phyloP scores from a whole-genome alignment of 305 asterid species.

The Fraxinus baroniana region DNA sequence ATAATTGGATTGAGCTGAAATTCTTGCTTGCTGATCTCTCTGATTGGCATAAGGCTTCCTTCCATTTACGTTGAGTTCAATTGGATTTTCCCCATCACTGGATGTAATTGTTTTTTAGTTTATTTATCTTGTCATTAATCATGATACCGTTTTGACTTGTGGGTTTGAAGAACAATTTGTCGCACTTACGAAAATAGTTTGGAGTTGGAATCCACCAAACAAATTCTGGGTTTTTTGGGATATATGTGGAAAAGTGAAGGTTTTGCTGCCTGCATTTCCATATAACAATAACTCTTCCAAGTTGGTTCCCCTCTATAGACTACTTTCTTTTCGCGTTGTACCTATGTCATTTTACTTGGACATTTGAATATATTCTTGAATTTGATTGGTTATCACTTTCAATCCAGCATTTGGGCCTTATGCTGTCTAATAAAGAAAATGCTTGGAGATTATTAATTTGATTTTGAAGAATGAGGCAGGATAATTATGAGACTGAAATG shows the following conservation, averaged over 20 bases:
- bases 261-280: neutral
- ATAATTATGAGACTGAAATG: conserved; percentile 21
- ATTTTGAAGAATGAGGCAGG: conserved; percentile 10
- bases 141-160: neutral
- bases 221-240: neutral
- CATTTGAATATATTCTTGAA: neutral
- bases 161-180: neutral
- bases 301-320: neutral
- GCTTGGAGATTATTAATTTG: neutral
- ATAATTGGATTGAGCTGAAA: neutral
- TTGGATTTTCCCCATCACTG: neutral
- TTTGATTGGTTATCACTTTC: neutral
- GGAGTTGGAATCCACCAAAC: neutral
- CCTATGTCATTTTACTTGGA: neutral
- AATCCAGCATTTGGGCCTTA: neutral
- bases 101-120: neutral
- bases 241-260: neutral
- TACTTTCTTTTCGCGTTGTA: neutral
- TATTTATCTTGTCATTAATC: neutral
- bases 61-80: neutral
- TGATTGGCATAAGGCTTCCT: neutral
- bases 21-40: neutral
- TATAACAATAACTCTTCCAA: neutral
- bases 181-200: neutral
- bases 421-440: neutral